Conservation (phyloP, 2,329 filamentous ascomycete species). For the Coniosporium tulheliwenetii region DNA sequence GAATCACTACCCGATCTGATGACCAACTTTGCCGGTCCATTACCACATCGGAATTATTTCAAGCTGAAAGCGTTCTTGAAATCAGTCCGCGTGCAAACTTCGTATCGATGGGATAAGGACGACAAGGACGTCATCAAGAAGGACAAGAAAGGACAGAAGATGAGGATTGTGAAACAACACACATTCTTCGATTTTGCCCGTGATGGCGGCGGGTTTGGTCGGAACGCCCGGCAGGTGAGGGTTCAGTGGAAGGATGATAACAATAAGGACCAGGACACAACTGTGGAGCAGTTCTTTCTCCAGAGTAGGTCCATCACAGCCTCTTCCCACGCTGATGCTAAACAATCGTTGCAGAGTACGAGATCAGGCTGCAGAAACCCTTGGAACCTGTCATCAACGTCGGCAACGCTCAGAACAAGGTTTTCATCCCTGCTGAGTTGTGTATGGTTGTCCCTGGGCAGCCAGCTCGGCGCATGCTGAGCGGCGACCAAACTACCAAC, state of each 20-base stretch:
- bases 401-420: slow-evolving; percentile 39
- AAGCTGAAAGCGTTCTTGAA: slow-evolving; percentile 21
- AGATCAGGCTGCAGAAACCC: slow-evolving; percentile 11
- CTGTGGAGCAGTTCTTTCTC: too few relatives aligned
- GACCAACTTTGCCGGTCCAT: slow-evolving; percentile 13
- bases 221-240: too few relatives aligned
- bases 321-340: too few relatives aligned
- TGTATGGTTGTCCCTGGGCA: slow-evolving; percentile 52
- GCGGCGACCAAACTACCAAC: slow-evolving; percentile 40
- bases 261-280: too few relatives aligned
- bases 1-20: too few relatives aligned
- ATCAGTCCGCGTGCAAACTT: slow-evolving; percentile 22
- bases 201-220: too few relatives aligned
- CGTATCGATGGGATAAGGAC: slow-evolving; percentile 15
- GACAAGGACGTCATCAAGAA: slow-evolving; percentile 4
- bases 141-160: slow-evolving; percentile 14
- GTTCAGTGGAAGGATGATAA: too few relatives aligned
- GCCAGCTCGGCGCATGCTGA: slow-evolving; percentile 42
- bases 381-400: slow-evolving; percentile 37
- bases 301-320: too few relatives aligned
- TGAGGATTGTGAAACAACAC: too few relatives aligned
- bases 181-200: too few relatives aligned
- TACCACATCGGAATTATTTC: slow-evolving; percentile 11
- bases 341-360: slow-evolving; percentile 6
- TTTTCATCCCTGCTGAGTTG: slow-evolving; percentile 52